phyloP scores from a whole-genome alignment of 352 stramenopile genomes.

The Globisporangium middletonii region DNA sequence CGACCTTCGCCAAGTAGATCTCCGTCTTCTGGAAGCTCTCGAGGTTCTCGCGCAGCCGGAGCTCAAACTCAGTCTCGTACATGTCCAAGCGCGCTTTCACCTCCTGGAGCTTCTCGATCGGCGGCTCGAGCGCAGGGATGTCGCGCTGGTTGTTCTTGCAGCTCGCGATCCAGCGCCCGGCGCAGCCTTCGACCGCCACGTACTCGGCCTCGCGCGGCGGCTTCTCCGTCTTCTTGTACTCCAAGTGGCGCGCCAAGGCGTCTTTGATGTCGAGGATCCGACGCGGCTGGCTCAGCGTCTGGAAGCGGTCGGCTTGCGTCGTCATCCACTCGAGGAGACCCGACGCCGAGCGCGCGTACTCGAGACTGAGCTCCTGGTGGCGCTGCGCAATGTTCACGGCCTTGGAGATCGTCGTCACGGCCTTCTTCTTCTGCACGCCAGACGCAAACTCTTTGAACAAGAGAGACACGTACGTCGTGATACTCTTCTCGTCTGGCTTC shows the following conservation, averaged over 20 bases:
- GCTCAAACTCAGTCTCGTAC: conserved; percentile 63
- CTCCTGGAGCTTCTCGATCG: conserved; percentile 77
- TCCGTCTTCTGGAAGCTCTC: conserved; percentile 83
- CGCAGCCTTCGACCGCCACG: conserved; percentile 71
- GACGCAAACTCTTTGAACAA: conserved; percentile 91
- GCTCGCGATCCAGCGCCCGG: conserved; percentile 75
- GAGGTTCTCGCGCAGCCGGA: conserved; percentile 66
- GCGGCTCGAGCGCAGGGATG: conserved; percentile 58
- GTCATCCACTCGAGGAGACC: conserved; percentile 70
- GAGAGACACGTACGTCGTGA: conserved; percentile 89
- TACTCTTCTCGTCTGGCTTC: conserved; percentile 90
- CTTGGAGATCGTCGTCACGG: conserved; percentile 87
- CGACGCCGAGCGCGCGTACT: conserved; percentile 72
- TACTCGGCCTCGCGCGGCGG: conserved; percentile 76
- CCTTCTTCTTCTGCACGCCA: conserved; percentile 87
- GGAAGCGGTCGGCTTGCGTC: conserved; percentile 65
- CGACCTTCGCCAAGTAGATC: conserved; percentile 72
- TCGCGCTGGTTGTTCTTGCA: conserved; percentile 86
- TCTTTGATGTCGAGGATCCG: conserved; percentile 68
- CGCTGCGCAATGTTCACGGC: conserved; percentile 87
- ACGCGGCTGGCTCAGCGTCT: conserved; percentile 60
- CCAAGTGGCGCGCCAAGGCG: conserved; percentile 50
- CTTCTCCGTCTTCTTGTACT: conserved; percentile 89
- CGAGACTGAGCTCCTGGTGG: conserved; percentile 71
- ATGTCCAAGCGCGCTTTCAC: conserved; percentile 63